Conservation (phyloP, 257 asterid species). For the Solanum piurae region DNA sequence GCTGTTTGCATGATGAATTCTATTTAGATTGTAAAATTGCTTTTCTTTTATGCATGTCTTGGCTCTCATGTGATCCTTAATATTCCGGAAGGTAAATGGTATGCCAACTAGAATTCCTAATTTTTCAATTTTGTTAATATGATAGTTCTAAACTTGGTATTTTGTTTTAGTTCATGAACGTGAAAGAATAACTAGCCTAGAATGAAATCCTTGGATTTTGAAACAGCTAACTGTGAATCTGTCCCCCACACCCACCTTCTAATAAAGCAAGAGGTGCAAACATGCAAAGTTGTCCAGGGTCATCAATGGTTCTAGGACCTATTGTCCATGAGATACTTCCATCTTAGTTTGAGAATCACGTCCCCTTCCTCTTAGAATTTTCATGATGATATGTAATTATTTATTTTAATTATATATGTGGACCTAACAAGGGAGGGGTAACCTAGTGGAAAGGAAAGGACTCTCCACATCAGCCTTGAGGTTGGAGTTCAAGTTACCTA, state of each 20-base stretch:
- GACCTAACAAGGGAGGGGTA: neutral
- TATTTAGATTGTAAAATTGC: neutral
- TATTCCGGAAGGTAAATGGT: neutral
- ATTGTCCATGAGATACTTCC: neutral
- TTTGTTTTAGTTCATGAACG: neutral
- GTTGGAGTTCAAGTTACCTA: neutral
- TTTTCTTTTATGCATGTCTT: neutral
- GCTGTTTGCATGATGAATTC: slow-evolving; percentile 3
- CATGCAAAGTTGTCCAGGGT: neutral
- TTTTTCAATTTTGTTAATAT: neutral
- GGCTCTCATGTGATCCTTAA: neutral
- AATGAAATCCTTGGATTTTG: neutral
- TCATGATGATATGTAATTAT: neutral
- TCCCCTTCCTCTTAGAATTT: neutral
- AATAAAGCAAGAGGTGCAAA: neutral
- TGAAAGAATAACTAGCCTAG: neutral
- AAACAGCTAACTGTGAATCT: neutral
- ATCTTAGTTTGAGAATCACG: neutral
- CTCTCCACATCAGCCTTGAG: neutral
- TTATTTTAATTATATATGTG: neutral
- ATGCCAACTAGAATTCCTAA: neutral
- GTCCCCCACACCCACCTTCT: neutral
- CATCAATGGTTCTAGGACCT: neutral
- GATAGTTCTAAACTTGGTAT: neutral
- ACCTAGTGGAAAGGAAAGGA: neutral